A percentile compares a stretch with the other conserved stretches of the same genome.
These are phyloP conservation scores for Tuber umbilicatum DNA, from an alignment of 495 filamentous ascomycete species.

Conservation along the genomic window DNA sequence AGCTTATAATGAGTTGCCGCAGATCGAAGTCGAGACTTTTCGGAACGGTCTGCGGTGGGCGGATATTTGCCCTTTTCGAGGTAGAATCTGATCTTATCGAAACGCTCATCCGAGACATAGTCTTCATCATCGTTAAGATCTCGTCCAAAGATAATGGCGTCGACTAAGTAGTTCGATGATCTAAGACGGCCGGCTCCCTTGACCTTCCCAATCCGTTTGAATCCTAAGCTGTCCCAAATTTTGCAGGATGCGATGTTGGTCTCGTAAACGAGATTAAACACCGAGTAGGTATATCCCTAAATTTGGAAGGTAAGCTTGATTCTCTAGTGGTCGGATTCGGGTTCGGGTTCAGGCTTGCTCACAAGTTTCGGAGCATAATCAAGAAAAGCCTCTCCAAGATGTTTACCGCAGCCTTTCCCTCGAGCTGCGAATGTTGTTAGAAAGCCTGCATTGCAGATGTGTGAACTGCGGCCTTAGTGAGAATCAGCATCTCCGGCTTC, in stretches of 20 bases:
- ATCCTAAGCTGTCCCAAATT: constrained; percentile 96
- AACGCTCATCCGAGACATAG: constrained; percentile 89
- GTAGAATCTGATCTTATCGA: constrained; percentile 97
- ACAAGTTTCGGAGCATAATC: constrained; percentile 90
- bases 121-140: constrained; percentile 74
- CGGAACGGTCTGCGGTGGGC: constrained; percentile 82
- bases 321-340: background rate
- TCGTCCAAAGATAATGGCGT: constrained; percentile 94
- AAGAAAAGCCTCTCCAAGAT: constrained; percentile 91
- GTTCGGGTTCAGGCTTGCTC: background rate
- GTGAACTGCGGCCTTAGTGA: constrained; percentile 64
- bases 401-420: constrained; percentile 79
- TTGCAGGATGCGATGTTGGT: constrained; percentile 91
- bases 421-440: constrained; percentile 84
- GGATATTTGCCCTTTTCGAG: constrained; percentile 93
- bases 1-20: constrained; percentile 94
- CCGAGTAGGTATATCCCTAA: constrained; percentile 85
- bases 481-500: constrained; percentile 11
- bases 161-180: constrained; percentile 70
- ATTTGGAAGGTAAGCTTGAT: constrained; percentile 9
- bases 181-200: constrained; percentile 80
- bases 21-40: constrained; percentile 87
- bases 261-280: constrained; percentile 98
- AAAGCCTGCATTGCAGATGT: constrained; percentile 95
- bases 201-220: constrained; percentile 90